Evolutionary conservation across 2,329 filamentous ascomycete species (phyloP), one percentile per base, ranked within the genome.

Genomic region (Pseudogymnoascus sp.): DNA sequence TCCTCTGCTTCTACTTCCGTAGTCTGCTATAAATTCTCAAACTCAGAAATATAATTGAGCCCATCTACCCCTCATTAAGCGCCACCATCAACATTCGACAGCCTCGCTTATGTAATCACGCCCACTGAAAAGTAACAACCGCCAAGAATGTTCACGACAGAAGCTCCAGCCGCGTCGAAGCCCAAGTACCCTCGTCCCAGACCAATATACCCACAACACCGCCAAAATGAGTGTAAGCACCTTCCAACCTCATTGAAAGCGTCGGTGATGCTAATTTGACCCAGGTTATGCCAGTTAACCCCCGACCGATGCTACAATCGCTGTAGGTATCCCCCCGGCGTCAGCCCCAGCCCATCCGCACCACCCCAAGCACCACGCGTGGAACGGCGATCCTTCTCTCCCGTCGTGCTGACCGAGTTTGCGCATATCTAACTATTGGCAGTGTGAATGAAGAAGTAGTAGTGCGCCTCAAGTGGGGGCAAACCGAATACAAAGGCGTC

Each of bases 401-500:
- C 56, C 59, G 7, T 38, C 13, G 9, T 13, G n/a, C 40, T 59
- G 33, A 46, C 60, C 61, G 21, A 1, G 1, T 40, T 3, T 40
- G 13, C 33, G 13, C 38, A 60, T 11, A 21, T 23, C 60, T 37
- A 40, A 50, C 56, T 46, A 13, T 26, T 64, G 65, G 67, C 68
- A 92, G 89, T 67, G 89, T 99, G 78, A 90, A 96, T 80, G 90
- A 96, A 76, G 86, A 93, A 73, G 88, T 99, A 73, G 82, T 93
- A 67, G 89, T 99, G 67, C 91, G 93, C 71, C 84, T 99, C 68
- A 99, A 99, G 84, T 99, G 95, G 95, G 92, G 91, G 71, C 88
- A 97, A 77, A 95, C 91, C 65, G 95, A 99, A 77, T 99, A 99
- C 84, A 96, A 93, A 77, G 95, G 95, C 75, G 85, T 86, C 68